Percentiles rank a stretch among this genome's conserved stretches.
phyloP scores from a whole-genome alignment of 1,284 basidiomycete genomes.

The Schizophyllum commune region DNA sequence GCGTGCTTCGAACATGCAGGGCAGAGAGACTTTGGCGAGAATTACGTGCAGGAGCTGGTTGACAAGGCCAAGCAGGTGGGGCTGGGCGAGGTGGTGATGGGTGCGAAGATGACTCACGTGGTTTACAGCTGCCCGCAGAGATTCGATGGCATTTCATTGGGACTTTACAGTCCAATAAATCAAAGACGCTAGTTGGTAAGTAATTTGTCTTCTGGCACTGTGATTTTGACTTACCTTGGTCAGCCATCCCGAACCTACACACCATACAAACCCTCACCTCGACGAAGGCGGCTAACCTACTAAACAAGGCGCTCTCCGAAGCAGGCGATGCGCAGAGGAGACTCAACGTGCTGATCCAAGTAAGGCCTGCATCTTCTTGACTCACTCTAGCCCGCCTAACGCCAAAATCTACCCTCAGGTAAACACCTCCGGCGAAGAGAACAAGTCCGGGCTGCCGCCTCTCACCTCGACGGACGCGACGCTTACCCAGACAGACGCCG shows the following conservation, averaged over 20 bases:
- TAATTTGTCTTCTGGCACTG: constrained; percentile 9
- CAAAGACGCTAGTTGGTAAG: constrained; percentile 82
- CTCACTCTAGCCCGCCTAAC: no score
- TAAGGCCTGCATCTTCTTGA: not conserved
- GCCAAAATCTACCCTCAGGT: no score
- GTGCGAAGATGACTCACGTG: not conserved
- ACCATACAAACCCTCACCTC: constrained; percentile 90
- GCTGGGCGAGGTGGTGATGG: constrained; percentile 1
- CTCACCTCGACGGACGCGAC: constrained; percentile 26
- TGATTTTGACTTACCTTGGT: not conserved
- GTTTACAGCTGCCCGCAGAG: constrained; percentile 62
- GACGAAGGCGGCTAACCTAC: constrained; percentile 71
- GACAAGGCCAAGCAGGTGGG: constrained; percentile 78
- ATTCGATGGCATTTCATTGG: constrained; percentile 99
- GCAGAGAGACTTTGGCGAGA: constrained; percentile 93
- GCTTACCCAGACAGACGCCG: constrained; percentile 19
- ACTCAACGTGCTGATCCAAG: constrained; percentile 13
- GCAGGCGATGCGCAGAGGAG: not conserved
- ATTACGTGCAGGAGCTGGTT: constrained; percentile 94
- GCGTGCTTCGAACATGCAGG: constrained; percentile 68
- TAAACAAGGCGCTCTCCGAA: constrained; percentile 70
- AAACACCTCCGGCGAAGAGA: constrained; percentile 89
- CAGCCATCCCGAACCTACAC: constrained; percentile 86
- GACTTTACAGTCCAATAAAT: constrained; percentile 91
- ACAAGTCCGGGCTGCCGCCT: constrained; percentile 81